Percentiles rank a stretch among this genome's conserved stretches.
phyloP scores from a whole-genome alignment of 1,139 yeast species.

The Kodamaea alishanica region DNA sequence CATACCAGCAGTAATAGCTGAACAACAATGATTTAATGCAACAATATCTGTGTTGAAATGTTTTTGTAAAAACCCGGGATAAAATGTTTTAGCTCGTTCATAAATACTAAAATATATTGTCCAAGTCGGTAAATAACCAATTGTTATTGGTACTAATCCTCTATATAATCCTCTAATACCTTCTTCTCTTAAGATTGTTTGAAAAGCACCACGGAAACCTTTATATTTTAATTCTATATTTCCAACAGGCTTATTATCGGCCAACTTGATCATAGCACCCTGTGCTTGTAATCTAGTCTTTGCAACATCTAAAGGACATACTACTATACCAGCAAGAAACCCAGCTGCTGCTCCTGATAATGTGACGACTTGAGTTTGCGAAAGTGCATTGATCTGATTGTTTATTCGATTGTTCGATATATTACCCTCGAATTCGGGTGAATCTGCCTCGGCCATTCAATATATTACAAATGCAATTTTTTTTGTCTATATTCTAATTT shows the following conservation, averaged over 20 bases:
- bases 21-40: conserved; percentile 60
- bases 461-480: not conserved
- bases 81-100: conserved; percentile 64
- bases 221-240: conserved; percentile 12
- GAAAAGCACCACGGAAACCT: conserved; percentile 43
- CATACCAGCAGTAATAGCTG: conserved; percentile 90
- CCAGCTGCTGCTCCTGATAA: conserved; percentile 46
- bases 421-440: too few relatives aligned
- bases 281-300: conserved; percentile 47
- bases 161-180: conserved; percentile 81
- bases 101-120: conserved; percentile 90
- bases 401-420: too few relatives aligned
- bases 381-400: not conserved
- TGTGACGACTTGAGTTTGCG: conserved; percentile 36
- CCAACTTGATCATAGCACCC: conserved; percentile 22
- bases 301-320: conserved; percentile 47
- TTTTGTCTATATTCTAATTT: too few relatives aligned
- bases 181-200: conserved; percentile 66
- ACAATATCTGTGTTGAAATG: conserved; percentile 39
- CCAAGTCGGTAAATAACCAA: conserved; percentile 98
- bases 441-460: too few relatives aligned
- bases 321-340: conserved; percentile 44
- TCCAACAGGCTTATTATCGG: conserved; percentile 5
- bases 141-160: conserved; percentile 84
- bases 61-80: conserved; percentile 30